phyloP scores from a whole-genome alignment of 1,139 yeast genomes.

The Suhomyces terraborum region DNA sequence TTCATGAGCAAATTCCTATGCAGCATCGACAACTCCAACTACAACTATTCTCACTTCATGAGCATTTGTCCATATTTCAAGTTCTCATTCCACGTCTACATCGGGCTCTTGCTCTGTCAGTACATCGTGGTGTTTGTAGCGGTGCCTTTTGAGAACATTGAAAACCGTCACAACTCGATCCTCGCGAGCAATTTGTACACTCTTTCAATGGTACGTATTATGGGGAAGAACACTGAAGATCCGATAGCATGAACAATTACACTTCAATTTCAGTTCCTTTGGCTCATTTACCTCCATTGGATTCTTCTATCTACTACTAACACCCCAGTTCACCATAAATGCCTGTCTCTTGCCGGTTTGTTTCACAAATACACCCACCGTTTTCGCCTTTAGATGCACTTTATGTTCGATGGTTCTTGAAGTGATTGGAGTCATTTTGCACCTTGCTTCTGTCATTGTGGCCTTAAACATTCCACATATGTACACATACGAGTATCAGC shows the following conservation, averaged over 20 bases:
- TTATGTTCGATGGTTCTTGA: constrained; percentile 22
- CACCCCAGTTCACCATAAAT: neutral
- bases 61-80: neutral
- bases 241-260: no score
- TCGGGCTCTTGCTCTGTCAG: constrained; percentile 37
- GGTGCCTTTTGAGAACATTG: constrained; percentile 47
- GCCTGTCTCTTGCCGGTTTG: constrained; percentile 2
- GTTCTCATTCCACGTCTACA: constrained; percentile 20
- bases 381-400: constrained; percentile 18
- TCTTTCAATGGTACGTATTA: neutral
- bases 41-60: no score
- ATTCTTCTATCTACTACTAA: neutral
- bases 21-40: no score
- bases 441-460: constrained; percentile 23
- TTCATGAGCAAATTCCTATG: no score
- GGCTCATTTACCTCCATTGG: no score
- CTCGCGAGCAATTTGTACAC: neutral
- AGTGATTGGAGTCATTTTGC: constrained; percentile 23
- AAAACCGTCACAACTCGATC: constrained; percentile 37
- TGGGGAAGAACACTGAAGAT: no score
- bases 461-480: constrained; percentile 27
- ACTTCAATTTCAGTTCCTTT: no score
- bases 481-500: constrained; percentile 31
- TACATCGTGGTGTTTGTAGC: constrained; percentile 41
- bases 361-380: neutral